Evolutionary conservation across 371 early-diverging fungal genomes (phyloP), one percentile per base, ranked within the genome.

Genomic region (Mucor indicus): DNA sequence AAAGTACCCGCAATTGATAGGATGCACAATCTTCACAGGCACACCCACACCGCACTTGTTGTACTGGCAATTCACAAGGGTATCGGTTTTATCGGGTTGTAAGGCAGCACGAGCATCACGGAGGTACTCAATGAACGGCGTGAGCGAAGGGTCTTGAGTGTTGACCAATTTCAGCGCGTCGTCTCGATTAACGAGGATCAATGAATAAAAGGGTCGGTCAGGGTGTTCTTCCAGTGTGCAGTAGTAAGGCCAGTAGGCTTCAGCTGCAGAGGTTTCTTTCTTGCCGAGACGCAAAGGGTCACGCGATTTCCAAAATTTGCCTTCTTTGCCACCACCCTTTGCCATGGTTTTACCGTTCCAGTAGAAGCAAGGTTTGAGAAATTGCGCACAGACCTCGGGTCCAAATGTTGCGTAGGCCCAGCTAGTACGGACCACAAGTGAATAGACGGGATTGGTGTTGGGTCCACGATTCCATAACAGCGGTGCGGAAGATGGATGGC

Each of bases 1-100:
- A 50, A 81, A 83, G 47, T 85, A 83, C 2, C 85, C 83, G 55
- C 75, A 81, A 45, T 85, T 83, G 62, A 83, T 83, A 0, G 85
- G 85, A 48, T 80, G 80, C 4, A 85, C 60, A 12, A 85, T 69
- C 38, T 85, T 85, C 30, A 74, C 69, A 1, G 67, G 60, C 0
- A 69, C 46, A 22, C 79, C 74, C n/a, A 64, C 50, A 1, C 85
- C 85, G 53, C 74, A 80, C 32, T 80, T 75, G 27, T 70, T 79
- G 27, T 70, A 79, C 6, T 76, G 73, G 32, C 83, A 81, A 59
- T 62, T 77, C 1, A 81, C 55, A 4, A 69, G 66, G 12, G 56
- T 52, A 8, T 72, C 69, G 1, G 53, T 62, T 36, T 73, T 61
- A n/a, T 41, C 54, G 0, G 67, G 52, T 25, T 79, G 81, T 22